A percentile compares a stretch with the other conserved stretches of the same genome.
These are phyloP conservation scores for Salvia miltiorrhiza DNA, from an alignment of 257 asterid species.

Conservation along the genomic window DNA sequence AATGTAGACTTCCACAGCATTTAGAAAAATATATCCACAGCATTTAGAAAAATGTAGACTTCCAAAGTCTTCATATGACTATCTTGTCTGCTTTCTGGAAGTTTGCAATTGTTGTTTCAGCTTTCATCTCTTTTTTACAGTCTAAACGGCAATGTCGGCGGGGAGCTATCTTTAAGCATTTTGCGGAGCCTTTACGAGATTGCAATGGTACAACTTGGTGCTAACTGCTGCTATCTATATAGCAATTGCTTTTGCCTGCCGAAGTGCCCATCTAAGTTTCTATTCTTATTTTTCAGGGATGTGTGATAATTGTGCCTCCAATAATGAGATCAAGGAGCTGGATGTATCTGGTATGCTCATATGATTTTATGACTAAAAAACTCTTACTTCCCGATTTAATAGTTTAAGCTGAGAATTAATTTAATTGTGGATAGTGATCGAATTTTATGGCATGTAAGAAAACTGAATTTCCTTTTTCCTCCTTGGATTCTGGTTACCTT, in stretches of 20 bases:
- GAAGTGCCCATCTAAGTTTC: constrained; percentile 15
- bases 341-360: constrained; percentile 70
- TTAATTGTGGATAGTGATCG: not conserved
- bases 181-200: constrained; percentile 87
- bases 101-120: constrained; percentile 21
- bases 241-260: constrained; percentile 9
- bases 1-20: not conserved
- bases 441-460: not conserved
- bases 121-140: constrained; percentile 40
- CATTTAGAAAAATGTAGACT: not conserved
- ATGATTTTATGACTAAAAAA: constrained; percentile 4
- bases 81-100: constrained; percentile 17
- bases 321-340: constrained; percentile 61
- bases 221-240: constrained; percentile 11
- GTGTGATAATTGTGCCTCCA: constrained; percentile 92
- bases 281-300: constrained; percentile 58
- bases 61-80: not conserved
- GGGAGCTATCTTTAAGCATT: constrained; percentile 87
- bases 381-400: constrained; percentile 9
- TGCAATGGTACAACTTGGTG: constrained; percentile 64
- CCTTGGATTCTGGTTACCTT: not conserved
- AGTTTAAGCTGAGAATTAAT: constrained; percentile 7
- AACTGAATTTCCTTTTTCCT: not conserved
- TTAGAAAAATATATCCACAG: too few species aligned
- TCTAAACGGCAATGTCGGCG: constrained; percentile 83